Percentiles rank a stretch among this genome's conserved stretches.
These are phyloP conservation scores for Apiospora malaysiana DNA, from an alignment of 2,329 filamentous ascomycete species.

Conservation along the genomic window DNA sequence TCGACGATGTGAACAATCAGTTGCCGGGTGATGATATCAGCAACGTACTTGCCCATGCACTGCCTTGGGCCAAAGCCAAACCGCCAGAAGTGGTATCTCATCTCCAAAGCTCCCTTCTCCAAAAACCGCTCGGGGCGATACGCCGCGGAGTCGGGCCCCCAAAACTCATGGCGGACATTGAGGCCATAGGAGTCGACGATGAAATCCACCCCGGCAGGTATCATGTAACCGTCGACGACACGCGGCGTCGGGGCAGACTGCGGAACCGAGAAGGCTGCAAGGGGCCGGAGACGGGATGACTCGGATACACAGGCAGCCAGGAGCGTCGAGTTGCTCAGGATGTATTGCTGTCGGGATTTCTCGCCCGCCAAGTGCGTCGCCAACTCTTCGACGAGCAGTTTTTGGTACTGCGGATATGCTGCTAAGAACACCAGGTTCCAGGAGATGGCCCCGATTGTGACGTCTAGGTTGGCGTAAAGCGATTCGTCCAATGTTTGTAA, in stretches of 20 bases:
- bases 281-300: conserved; percentile 44
- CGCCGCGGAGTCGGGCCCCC: conserved; percentile 42
- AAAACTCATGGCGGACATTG: conserved; percentile 46
- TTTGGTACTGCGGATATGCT: conserved; percentile 40
- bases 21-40: conserved; percentile 43
- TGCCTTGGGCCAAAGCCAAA: conserved; percentile 52
- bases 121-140: conserved; percentile 44
- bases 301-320: conserved; percentile 46
- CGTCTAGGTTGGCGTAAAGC: conserved; percentile 54
- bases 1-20: conserved; percentile 29
- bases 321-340: conserved; percentile 26
- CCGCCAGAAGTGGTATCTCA: conserved; percentile 46
- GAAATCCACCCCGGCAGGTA: conserved; percentile 47
- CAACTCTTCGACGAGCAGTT: conserved; percentile 28
- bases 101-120: no score
- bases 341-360: conserved; percentile 30
- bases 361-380: no score
- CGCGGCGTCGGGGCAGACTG: conserved; percentile 45
- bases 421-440: conserved; percentile 52
- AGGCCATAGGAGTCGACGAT: conserved; percentile 50
- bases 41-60: conserved; percentile 49
- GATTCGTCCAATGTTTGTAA: conserved; percentile 53
- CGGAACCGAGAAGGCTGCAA: conserved; percentile 48
- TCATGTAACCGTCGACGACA: conserved; percentile 39
- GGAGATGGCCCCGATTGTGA: conserved; percentile 47